A percentile compares a stretch with the other conserved stretches of the same genome.
Conservation (phyloP, 1,284 basidiomycete genomes). For the Marasmius fiardii region DNA sequence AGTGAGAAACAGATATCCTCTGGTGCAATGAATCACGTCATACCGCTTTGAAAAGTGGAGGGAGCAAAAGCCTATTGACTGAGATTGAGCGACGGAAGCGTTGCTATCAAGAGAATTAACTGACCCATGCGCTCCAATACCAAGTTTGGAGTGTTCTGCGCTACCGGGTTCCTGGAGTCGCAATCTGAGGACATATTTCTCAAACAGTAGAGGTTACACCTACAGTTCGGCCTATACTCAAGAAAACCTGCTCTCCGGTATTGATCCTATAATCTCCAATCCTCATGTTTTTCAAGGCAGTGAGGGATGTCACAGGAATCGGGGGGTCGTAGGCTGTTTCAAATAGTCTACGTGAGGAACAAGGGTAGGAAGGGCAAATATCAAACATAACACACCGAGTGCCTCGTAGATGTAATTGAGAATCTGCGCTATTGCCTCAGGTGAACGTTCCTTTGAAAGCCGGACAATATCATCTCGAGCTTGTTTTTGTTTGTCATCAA, state of each 20-base stretch:
- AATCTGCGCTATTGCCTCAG: constrained; percentile 28
- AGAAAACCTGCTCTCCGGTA: constrained; percentile 24
- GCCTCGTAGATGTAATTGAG: constrained; percentile 50
- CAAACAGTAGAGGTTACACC: not conserved
- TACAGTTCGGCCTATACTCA: constrained; percentile 9
- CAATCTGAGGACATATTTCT: constrained; percentile 12
- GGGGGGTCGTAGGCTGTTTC: constrained; percentile 16
- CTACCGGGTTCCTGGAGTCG: not conserved
- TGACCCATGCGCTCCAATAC: not conserved
- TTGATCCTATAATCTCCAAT: constrained; percentile 21
- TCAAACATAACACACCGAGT: constrained; percentile 37
- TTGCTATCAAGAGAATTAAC: not conserved
- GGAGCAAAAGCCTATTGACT: constrained; percentile 33
- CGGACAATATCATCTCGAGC: constrained; percentile 42
- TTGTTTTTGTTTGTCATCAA: constrained; percentile 37
- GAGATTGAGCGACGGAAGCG: not conserved
- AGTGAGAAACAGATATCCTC: not conserved
- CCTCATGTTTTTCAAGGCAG: constrained; percentile 26
- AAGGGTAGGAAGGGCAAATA: not conserved
- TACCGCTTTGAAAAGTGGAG: constrained; percentile 42
- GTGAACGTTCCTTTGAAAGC: constrained; percentile 25
- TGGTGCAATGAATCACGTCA: constrained; percentile 7
- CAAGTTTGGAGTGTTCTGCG: not conserved
- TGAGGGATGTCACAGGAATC: constrained; percentile 40
- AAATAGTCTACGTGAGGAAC: not conserved